Evolutionary conservation across 1,284 basidiomycete species (phyloP), one percentile per base, ranked within the genome.

Genomic region (Ustilago sp.): DNA sequence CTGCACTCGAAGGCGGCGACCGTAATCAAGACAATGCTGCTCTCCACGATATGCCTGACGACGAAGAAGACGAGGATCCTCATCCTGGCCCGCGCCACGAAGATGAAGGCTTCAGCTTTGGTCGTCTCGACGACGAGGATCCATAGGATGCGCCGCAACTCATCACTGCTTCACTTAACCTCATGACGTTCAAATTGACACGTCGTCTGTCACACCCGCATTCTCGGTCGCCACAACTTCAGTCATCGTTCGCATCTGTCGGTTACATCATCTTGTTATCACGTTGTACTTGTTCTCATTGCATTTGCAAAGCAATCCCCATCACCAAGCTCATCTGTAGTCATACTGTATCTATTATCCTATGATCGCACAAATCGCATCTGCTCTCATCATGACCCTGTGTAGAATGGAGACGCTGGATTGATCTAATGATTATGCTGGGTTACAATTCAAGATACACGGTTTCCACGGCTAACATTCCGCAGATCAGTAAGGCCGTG

Each of bases 401-500:
- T 58, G 51, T 31, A 58, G 63, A 63, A 66, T 66, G 68, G 68
- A 63, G 68, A 71, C 63, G 39, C 36, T 65, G 23, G 38, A 32
- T 59, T 62, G 12, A 59, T 71, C 59, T 65, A 71, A 8, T 36
- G 28, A 52, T 48, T 57, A 54, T 61, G 63, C 38, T 65, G 38
- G 28, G 15, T 41, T 47, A 31, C 28, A 8, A 56, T 35, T 17
- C 11, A 36, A 41, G 39, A 17, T 60, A 43, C 43, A 55, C 51
- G 12, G 4, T 15, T 7, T 13, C 7, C 34, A 39, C 38, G 9
- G 9, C 38, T 31, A 6, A 31, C 17, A 47, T 35, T 50, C n/a
- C 31, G n/a, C 15, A 17, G n/a, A 50, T 80, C 74, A 85, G 68
- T 83, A 84, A 51, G 80, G 77, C 1, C 81, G 76, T 15, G 84